A percentile compares a stretch with the other conserved stretches of the same genome.
These are phyloP conservation scores for Martensiomyces pterosporus DNA, from an alignment of 192 early-diverging fungal species.

Conservation along the genomic window DNA sequence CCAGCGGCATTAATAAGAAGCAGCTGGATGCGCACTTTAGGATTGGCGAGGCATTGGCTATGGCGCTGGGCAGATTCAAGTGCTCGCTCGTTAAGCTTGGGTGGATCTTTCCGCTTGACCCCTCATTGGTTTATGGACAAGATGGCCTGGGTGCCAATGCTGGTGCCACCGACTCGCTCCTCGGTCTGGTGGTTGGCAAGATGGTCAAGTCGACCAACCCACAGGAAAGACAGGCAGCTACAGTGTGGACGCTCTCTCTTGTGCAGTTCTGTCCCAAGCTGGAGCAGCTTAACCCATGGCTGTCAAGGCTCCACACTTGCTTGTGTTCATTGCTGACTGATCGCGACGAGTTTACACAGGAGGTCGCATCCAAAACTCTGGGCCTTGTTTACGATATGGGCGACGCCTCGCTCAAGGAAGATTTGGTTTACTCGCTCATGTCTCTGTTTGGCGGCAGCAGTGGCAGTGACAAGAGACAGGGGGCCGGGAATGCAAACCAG, in stretches of 20 bases:
- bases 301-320: constrained; percentile 66
- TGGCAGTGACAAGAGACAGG: constrained; percentile 3
- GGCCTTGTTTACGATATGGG: constrained; percentile 38
- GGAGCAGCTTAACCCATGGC: constrained; percentile 37
- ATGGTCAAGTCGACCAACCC: constrained; percentile 24
- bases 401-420: constrained; percentile 22
- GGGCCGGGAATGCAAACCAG: neutral
- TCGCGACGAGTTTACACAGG: constrained; percentile 61
- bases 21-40: constrained; percentile 82
- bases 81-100: constrained; percentile 22
- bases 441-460: constrained; percentile 24
- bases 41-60: constrained; percentile 75
- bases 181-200: constrained; percentile 11
- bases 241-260: constrained; percentile 32
- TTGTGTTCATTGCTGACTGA: constrained; percentile 76
- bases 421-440: constrained; percentile 38
- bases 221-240: constrained; percentile 37
- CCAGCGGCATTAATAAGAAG: constrained; percentile 58
- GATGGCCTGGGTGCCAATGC: constrained; percentile 13
- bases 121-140: constrained; percentile 14
- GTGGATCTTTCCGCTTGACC: constrained; percentile 34
- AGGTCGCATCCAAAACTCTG: constrained; percentile 33
- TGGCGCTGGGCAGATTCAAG: constrained; percentile 26
- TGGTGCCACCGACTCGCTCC: constrained; percentile 9
- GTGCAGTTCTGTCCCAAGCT: constrained; percentile 29